A percentile compares a stretch with the other conserved stretches of the same genome.
Evolutionary conservation across 2,329 filamentous ascomycete species (phyloP).

Genomic region (Beauveria sp.): DNA sequence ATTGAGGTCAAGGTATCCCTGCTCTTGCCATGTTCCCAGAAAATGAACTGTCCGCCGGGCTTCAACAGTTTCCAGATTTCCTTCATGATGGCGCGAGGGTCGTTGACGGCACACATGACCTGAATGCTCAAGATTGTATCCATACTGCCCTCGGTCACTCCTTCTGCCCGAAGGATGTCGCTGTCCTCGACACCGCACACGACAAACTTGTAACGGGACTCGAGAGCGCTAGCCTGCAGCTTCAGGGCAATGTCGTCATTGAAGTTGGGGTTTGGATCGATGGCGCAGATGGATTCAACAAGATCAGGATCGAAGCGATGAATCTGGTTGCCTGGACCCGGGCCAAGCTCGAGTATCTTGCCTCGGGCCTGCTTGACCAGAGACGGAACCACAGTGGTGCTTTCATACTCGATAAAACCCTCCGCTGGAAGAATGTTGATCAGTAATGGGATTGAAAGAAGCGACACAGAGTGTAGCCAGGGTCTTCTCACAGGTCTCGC

Average conservation of each 20-base stretch:
- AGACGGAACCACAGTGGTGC: conserved; percentile 6
- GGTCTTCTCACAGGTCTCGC: neutral
- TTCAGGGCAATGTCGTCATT: conserved; percentile 23
- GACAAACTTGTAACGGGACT: conserved; percentile 30
- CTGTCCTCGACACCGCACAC: conserved; percentile 29
- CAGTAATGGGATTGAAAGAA: neutral
- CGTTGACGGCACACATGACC: conserved; percentile 32
- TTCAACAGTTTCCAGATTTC: conserved; percentile 34
- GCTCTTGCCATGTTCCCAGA: conserved; percentile 33
- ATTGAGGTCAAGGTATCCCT: neutral
- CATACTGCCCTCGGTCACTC: conserved; percentile 26
- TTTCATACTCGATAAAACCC: conserved; percentile 7
- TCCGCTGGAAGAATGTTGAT: neutral
- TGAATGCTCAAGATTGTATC: conserved; percentile 34
- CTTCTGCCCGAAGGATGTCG: conserved; percentile 26
- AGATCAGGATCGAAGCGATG: conserved; percentile 25
- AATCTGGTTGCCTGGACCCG: conserved; percentile 36
- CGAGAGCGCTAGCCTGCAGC: conserved; percentile 20
- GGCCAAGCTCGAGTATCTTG: conserved; percentile 34
- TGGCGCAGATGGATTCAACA: conserved; percentile 28
- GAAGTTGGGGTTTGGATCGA: conserved; percentile 32
- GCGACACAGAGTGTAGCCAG: no score
- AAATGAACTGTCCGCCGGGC: conserved; percentile 36
- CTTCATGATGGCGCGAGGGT: conserved; percentile 21
- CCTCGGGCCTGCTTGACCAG: conserved; percentile 1